Evolutionary conservation across 805 yeast genomes (phyloP), one percentile per base, ranked within the genome.

Genomic region (Teunomyces gatunensis): DNA sequence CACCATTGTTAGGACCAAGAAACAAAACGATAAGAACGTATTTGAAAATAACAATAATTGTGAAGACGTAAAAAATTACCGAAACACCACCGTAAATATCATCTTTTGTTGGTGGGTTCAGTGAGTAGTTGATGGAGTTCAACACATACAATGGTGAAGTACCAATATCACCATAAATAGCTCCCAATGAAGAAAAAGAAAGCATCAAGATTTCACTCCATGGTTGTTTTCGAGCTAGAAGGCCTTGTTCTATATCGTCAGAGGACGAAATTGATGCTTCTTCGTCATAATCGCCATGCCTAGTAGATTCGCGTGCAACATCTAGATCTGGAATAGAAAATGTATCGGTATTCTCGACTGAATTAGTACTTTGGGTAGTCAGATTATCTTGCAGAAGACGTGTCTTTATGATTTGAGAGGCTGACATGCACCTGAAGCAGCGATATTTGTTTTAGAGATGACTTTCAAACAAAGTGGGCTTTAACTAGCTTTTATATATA

Each of bases 91-190:
- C 85, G 42, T 71, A 67, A 21, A 78, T 57, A 33, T 78, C 78
- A 0, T 66, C 63, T 29, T 63, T 49, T 12, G 68, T 56, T 0
- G 80, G 78, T 3, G 61, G 53, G 17, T 48, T 44, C 18, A 59
- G 51, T 17, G 56, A 54, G 50, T 60, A 66, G 33, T 54, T 60
- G 47, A 67, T 59, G 28, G 71, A 59, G 42, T 74, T 67, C 53
- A 72, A 57, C 9, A 73, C 76, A 58, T 81, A 81, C 45, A 81
- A 61, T 2, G 87, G 86, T 9, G 84, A 78, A 3, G 86, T 81
- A 25, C 84, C 85, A 47, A 81, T 66, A 60, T 81, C 85, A 44
- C 87, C 85, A 57, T 80, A 81, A 35, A 81, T 79, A n/a, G 82
- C 81, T 18, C 87, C 87, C 34, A 81, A 64, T 4, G 81, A 74